These are phyloP conservation scores for Hirsutella minnesotensis DNA, from an alignment of 2,329 filamentous ascomycete genomes.

Conservation along the genomic window DNA sequence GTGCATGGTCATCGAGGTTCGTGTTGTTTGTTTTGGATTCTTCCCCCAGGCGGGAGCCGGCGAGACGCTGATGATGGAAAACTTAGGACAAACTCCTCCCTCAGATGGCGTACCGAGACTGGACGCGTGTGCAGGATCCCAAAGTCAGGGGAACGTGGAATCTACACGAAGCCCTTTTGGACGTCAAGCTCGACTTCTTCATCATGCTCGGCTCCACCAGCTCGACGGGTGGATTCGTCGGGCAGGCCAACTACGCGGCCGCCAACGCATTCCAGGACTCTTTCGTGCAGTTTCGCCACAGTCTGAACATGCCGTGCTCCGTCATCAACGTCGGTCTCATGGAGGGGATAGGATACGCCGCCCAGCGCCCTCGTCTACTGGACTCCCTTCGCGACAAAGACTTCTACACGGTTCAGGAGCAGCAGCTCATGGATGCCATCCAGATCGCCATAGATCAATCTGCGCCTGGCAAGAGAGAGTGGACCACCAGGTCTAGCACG, in stretches of 20 bases:
- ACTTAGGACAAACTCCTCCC: neutral
- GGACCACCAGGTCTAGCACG: too few species aligned
- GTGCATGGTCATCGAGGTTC: slow-evolving; percentile 15
- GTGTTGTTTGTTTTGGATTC: too few species aligned
- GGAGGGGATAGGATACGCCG: neutral
- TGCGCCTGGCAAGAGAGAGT: too few species aligned
- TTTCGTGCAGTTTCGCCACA: slow-evolving; percentile 11
- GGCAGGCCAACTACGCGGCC: slow-evolving; percentile 22
- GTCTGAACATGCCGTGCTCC: slow-evolving; percentile 4
- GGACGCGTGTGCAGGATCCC: slow-evolving; percentile 10
- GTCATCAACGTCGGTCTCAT: slow-evolving; percentile 3
- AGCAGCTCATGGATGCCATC: neutral
- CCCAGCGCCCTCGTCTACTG: neutral
- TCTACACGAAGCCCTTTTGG: slow-evolving; percentile 13
- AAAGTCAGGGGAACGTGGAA: slow-evolving; percentile 22
- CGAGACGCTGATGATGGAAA: too few species aligned
- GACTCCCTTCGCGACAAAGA: too few species aligned
- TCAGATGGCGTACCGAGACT: slow-evolving; percentile 8
- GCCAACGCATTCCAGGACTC: slow-evolving; percentile 13
- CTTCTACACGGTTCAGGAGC: neutral
- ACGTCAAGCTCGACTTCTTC: slow-evolving; percentile 16
- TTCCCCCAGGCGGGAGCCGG: too few species aligned
- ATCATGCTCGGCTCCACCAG: slow-evolving; percentile 14
- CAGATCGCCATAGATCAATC: neutral
- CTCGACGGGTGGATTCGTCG: slow-evolving; percentile 11